Base-by-base conservation (phyloP, 345 rosid genomes). In the Gossypium thurberi region DNA sequence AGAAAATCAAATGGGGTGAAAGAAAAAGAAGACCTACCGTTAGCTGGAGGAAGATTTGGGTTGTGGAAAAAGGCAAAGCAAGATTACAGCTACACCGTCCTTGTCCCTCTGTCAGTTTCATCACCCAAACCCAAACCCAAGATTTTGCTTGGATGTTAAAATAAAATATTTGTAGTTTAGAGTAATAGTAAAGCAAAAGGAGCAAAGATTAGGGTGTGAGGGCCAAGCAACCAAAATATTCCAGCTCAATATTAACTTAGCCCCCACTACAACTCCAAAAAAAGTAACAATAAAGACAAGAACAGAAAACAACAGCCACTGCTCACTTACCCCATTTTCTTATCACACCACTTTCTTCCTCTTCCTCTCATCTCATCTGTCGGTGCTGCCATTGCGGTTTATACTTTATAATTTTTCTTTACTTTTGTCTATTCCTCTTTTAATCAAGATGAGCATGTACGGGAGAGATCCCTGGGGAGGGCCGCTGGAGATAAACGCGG, bases 391-490 rank as follows among this genome's bases (percentile, higher is more conserved):
- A 20, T n/a, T 61, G 65, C 42, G 0, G 51, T 46, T 18, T 23
- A 8, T 52, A n/a, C 18, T 6, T 7, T 51, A 51, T 17, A 1
- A 52, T 52, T 20, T 52, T 52, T 56, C 28, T 12, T 10, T 10
- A 33, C 37, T 33, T 33, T 33, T 33, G 37, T 33, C 37, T 33
- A 33, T 33, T 33, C 37, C 37, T 56, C 28, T 47, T 10, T 10
- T 46, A 5, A 14, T 48, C 28, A n/a, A 62, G 40, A 71, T 58
- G 40, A 89, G 84, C 46, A 94, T 95, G 99, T 95, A 91, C 81
- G 99, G 98, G 1, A 67, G 99, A 71, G 99, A 95, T 84, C 99
- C 98, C 4, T 95, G 99, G 99, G 96, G 99, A 0, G 99, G 98
- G 3, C 96, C 99, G 0, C 81, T 95, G 74, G 99, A 95, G 88